Conservation (phyloP, 495 filamentous ascomycete genomes). For the Sordaria brevicollis region DNA sequence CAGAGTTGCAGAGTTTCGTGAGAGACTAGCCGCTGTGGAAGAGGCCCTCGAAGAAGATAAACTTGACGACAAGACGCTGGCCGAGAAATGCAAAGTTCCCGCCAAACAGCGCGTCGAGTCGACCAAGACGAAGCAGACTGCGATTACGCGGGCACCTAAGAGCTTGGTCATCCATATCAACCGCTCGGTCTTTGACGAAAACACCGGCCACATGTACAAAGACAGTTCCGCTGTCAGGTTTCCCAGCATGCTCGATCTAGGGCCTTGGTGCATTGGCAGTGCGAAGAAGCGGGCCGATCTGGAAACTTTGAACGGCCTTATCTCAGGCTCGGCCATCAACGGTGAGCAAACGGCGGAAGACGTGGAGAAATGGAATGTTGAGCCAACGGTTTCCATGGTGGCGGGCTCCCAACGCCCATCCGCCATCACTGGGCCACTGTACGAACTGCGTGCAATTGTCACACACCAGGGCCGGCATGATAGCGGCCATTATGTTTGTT, state of each 20-base stretch:
- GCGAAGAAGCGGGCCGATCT: slow-evolving; percentile 6
- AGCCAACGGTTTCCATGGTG: slow-evolving; percentile 62
- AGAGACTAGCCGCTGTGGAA: slow-evolving; percentile 50
- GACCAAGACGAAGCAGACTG: slow-evolving; percentile 82
- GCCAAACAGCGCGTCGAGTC: slow-evolving; percentile 55
- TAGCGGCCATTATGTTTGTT: slow-evolving; percentile 93
- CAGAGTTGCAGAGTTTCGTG: slow-evolving; percentile 19
- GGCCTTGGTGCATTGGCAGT: slow-evolving; percentile 65
- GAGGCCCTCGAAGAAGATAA: slow-evolving; percentile 67
- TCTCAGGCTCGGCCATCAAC: not conserved
- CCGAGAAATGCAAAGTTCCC: slow-evolving; percentile 61
- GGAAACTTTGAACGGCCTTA: not conserved
- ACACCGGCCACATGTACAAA: slow-evolving; percentile 66
- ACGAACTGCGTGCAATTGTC: slow-evolving; percentile 74
- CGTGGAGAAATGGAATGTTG: slow-evolving; percentile 54
- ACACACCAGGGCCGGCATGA: slow-evolving; percentile 87
- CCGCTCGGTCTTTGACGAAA: slow-evolving; percentile 80
- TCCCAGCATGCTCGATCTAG: slow-evolving; percentile 61
- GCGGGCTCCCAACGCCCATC: slow-evolving; percentile 31
- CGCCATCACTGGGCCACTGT: slow-evolving; percentile 45
- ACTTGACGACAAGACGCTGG: slow-evolving; percentile 65
- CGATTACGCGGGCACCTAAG: slow-evolving; percentile 69
- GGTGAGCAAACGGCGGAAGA: slow-evolving; percentile 11
- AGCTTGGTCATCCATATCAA: slow-evolving; percentile 82
- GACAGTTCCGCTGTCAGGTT: slow-evolving; percentile 72